A percentile compares a stretch with the other conserved stretches of the same genome.
Conservation (phyloP, 176 grass and related monocot species). For the Poa annua region DNA sequence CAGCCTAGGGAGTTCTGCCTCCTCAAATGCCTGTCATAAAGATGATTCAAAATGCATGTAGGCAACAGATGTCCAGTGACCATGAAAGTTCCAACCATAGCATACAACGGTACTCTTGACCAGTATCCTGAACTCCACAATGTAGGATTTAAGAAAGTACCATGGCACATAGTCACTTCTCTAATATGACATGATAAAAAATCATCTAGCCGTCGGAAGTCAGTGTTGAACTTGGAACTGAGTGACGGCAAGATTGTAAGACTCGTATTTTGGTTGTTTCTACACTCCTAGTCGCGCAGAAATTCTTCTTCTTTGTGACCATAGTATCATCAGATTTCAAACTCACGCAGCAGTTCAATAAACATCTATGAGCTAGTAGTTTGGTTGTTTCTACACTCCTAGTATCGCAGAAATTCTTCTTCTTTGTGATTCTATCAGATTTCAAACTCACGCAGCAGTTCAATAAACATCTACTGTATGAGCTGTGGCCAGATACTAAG, state of each 20-base stretch:
- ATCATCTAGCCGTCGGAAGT: neutral
- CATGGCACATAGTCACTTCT: neutral
- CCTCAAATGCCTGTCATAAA: conserved; percentile 80
- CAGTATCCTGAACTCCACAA: neutral
- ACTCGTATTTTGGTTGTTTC: neutral
- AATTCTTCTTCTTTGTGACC: neutral
- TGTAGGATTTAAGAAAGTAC: neutral
- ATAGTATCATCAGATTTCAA: neutral
- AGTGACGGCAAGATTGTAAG: neutral
- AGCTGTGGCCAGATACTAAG: neutral
- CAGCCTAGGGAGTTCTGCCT: conserved; percentile 87
- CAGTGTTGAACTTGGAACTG: neutral
- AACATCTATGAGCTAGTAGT: neutral
- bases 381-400: neutral
- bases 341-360: neutral
- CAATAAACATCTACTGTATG: neutral
- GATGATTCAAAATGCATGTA: conserved; percentile 14
- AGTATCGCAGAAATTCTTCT: neutral
- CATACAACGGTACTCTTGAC: neutral
- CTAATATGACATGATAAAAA: neutral
- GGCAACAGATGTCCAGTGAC: neutral
- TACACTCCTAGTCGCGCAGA: neutral
- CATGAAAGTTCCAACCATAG: neutral
- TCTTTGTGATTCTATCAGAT: neutral
- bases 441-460: neutral